Base-by-base conservation (phyloP, 768 basidiomycete genomes). In the Imleria badia region DNA sequence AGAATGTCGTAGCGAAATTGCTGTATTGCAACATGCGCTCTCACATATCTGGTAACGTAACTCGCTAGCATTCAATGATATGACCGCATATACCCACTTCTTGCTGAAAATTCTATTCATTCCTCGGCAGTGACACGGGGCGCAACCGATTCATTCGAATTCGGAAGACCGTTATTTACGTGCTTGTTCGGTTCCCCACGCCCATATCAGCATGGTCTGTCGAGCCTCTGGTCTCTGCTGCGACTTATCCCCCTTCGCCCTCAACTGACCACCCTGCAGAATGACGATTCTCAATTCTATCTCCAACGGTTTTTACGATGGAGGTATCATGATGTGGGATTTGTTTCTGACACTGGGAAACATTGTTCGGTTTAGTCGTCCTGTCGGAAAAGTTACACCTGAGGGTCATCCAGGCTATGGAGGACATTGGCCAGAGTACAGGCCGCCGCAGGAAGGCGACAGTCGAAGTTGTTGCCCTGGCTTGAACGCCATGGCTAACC, bases 401-500 rank as follows among this genome's bases (percentile, higher is more conserved):
- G 64, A 72, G 45, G 83, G 82, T 2, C 71, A 76, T 45, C 78
- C 81, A 8, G 86, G 84, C 2, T 76, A 70, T 22, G 79, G 74
- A 30, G 86, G 87, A 1, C 64, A 77, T 50, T 91, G 89, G 89
- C 87, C 88, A 9, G 81, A 84, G 63, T 90, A 76, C 59, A 71
- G 78, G 9, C 68, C 84, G 0, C 80, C 87, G 14, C 71, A 69
- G 58, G 77, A 82, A 11, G 80, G 78, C 3, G 89, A 90, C 58
- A 87, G 87, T 63, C 75, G 89, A 12, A 80, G 79, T 60, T 81
- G 83, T 6, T 91, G 89, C 58, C 89, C 88, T 6, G 86, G 79
- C 13, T 69, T 91, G 58, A 91, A 91, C 60, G 83, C 86, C 0
- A 74, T 92, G 80, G 87, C 89, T 5, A 91, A 91, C 64, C 89